A percentile compares a stretch with the other conserved stretches of the same genome.
These are phyloP conservation scores for Coprinopsis cinerea DNA, from an alignment of 768 basidiomycete species.

Conservation along the genomic window DNA sequence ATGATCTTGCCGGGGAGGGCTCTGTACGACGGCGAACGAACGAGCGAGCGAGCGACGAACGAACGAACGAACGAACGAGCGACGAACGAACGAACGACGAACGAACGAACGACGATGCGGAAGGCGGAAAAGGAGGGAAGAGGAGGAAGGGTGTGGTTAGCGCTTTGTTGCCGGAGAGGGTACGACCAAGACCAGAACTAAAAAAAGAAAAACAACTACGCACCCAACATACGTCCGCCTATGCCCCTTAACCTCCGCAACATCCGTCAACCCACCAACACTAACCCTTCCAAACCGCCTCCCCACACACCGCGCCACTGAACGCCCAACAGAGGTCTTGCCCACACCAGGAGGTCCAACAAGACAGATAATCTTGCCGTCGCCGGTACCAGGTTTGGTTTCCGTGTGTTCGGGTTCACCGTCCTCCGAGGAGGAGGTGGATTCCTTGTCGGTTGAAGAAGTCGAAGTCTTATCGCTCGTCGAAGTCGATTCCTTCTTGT, in stretches of 20 bases:
- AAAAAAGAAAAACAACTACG: constrained; percentile 18
- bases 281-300: constrained; percentile 96
- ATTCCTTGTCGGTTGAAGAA: no score
- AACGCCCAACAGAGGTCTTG: constrained; percentile 95
- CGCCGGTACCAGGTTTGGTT: no score
- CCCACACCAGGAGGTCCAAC: constrained; percentile 97
- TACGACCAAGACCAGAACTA: no score
- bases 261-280: constrained; percentile 94
- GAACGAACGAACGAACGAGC: not conserved
- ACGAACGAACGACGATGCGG: not conserved
- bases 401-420: no score
- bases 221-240: constrained; percentile 94
- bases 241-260: constrained; percentile 99
- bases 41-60: not conserved
- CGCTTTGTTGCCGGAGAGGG: no score
- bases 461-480: no score
- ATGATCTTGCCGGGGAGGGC: constrained; percentile 94
- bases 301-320: constrained; percentile 84
- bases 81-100: not conserved
- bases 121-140: no score
- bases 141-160: no score
- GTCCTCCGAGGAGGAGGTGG: no score
- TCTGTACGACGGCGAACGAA: constrained; percentile 26
- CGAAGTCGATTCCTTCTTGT: no score
- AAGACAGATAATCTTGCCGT: constrained; percentile 97